Percentiles rank a stretch among this genome's conserved stretches.
Conservation (phyloP, 108 stramenopile species). For the Pseudonitzschia multiseries region DNA sequence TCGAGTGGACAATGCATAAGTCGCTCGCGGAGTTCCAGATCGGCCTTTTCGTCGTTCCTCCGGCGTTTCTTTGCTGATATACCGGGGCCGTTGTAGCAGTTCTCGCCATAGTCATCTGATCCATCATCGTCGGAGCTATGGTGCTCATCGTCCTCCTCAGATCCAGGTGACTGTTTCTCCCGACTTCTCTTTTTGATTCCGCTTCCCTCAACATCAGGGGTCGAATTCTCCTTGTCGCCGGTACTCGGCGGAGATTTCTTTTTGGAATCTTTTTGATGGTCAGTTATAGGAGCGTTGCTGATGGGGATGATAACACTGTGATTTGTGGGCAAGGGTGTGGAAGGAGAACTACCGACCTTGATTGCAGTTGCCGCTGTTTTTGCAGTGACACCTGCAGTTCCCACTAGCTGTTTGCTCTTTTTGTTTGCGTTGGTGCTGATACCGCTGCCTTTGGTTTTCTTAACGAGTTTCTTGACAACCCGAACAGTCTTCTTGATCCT, state of each 20-base stretch:
- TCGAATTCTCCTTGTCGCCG: not conserved
- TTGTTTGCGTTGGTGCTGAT: not conserved
- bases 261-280: not conserved
- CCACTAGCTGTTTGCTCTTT: not conserved
- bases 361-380: not conserved
- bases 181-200: not conserved
- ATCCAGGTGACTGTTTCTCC: too few species aligned
- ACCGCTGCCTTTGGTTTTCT: not conserved
- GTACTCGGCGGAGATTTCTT: not conserved
- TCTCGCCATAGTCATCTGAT: not conserved
- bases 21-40: not conserved
- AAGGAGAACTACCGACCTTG: not conserved
- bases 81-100: not conserved
- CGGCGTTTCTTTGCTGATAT: constrained; percentile 4
- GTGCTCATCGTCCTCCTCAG: not conserved
- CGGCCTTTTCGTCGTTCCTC: constrained; percentile 13
- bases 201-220: not conserved
- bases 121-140: not conserved
- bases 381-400: not conserved
- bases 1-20: constrained; percentile 6
- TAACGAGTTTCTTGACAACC: constrained; percentile 1
- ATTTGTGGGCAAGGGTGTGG: too few species aligned
- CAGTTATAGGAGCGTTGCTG: too few species aligned
- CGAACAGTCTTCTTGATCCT: constrained; percentile 7
- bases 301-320: too few species aligned